These are phyloP conservation scores for Ophiostoma montium DNA, from an alignment of 2,329 filamentous ascomycete species.

Conservation along the genomic window DNA sequence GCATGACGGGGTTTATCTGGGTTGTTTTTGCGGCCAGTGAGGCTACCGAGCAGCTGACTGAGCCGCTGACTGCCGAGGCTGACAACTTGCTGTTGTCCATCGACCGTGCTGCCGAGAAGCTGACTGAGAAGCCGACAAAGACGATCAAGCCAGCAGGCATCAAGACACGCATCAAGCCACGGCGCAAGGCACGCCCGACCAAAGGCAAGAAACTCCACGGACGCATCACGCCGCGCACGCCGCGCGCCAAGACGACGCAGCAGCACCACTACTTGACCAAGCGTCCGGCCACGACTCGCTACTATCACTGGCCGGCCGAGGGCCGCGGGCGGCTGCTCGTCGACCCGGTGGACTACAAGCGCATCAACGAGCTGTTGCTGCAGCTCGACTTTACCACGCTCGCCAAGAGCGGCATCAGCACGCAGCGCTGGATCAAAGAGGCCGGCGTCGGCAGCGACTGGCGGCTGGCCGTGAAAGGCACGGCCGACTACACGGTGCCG, in stretches of 20 bases:
- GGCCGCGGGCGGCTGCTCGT: slow-evolving; percentile 52
- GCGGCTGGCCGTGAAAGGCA: slow-evolving; percentile 37
- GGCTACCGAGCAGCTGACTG: background rate
- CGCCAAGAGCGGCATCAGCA: slow-evolving; percentile 48
- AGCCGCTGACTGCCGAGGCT: too few species aligned
- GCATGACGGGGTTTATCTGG: slow-evolving; percentile 92
- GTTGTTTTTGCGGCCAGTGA: slow-evolving; percentile 47
- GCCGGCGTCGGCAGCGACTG: slow-evolving; percentile 40
- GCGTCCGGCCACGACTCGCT: slow-evolving; percentile 37
- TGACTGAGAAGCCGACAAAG: background rate
- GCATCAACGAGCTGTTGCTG: slow-evolving; percentile 54
- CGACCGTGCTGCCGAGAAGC: too few species aligned
- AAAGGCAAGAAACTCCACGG: slow-evolving; percentile 35
- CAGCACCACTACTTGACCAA: slow-evolving; percentile 33
- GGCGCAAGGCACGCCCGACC: background rate
- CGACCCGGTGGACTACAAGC: slow-evolving; percentile 49
- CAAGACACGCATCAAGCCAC: background rate
- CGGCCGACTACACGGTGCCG: slow-evolving; percentile 17
- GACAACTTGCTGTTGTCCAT: too few species aligned
- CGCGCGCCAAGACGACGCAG: slow-evolving; percentile 45
- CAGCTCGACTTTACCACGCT: slow-evolving; percentile 59
- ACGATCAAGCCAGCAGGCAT: background rate
- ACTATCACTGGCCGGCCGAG: slow-evolving; percentile 50
- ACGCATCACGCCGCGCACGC: slow-evolving; percentile 47
- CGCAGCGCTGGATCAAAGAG: slow-evolving; percentile 56